Conservation (phyloP, 129 eudicot genomes). For the Gnaphalium uliginosum region DNA sequence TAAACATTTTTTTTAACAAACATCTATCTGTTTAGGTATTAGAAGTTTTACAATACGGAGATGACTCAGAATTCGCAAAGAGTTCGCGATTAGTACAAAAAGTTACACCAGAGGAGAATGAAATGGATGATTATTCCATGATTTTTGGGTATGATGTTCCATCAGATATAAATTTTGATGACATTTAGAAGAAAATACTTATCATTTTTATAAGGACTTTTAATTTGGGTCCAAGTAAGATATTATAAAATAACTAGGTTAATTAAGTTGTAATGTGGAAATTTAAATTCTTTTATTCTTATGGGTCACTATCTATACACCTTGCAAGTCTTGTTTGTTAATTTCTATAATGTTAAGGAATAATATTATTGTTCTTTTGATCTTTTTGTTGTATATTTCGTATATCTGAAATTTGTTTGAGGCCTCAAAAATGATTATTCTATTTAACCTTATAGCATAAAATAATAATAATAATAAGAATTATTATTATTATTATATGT, state of each 20-base stretch:
- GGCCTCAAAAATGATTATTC: too few relatives aligned
- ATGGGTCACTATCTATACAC: too few relatives aligned
- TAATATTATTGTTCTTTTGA: too few relatives aligned
- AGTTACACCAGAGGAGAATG: constrained; percentile 44
- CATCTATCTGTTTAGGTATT: constrained; percentile 50
- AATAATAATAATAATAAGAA: too few relatives aligned
- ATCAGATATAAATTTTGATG: constrained; percentile 58
- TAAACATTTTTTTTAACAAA: neutral
- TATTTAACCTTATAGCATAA: too few relatives aligned
- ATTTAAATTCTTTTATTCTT: too few relatives aligned
- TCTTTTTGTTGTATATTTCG: too few relatives aligned
- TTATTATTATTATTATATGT: too few relatives aligned
- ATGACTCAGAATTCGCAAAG: constrained; percentile 50
- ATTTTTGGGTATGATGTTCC: constrained; percentile 84
- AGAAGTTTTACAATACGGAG: constrained; percentile 50
- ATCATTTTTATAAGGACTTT: constrained; percentile 10
- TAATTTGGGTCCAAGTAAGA: constrained; percentile 19
- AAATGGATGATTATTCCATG: constrained; percentile 81
- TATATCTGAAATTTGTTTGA: too few relatives aligned
- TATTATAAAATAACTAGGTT: constrained; percentile 6
- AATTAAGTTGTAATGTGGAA: too few relatives aligned
- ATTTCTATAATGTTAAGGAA: too few relatives aligned
- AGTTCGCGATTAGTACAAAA: constrained; percentile 49
- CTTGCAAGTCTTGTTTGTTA: too few relatives aligned
- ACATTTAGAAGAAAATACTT: constrained; percentile 39